Percentiles rank a stretch among this genome's conserved stretches.
These are phyloP conservation scores for Ramichloridium luteum DNA, from an alignment of 2,329 filamentous ascomycete genomes.

Conservation along the genomic window DNA sequence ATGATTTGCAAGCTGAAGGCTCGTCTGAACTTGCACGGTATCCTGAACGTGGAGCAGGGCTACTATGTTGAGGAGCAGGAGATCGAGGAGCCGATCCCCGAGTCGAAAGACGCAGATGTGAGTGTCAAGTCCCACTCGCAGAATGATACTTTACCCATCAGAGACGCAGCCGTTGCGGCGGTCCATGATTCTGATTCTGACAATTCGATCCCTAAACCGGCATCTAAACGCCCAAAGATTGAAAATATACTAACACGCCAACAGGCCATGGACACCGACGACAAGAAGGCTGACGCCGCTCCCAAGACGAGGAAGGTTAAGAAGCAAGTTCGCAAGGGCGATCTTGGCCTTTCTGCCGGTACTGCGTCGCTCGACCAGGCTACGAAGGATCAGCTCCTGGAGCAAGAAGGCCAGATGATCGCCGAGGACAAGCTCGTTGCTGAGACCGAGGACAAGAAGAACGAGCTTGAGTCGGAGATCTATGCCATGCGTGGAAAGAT, in stretches of 20 bases:
- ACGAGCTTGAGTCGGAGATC: constrained; percentile 95
- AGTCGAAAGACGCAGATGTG: constrained; percentile 50
- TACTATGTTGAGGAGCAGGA: constrained; percentile 98
- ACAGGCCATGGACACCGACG: constrained; percentile 81
- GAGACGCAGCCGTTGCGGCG: too few relatives aligned
- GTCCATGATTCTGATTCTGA: too few relatives aligned
- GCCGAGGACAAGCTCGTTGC: constrained; percentile 98
- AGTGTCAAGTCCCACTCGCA: too few relatives aligned
- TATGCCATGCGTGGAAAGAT: constrained; percentile 95
- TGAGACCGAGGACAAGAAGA: constrained; percentile 99
- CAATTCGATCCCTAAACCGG: too few relatives aligned
- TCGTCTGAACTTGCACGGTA: constrained; percentile 86
- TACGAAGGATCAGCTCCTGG: constrained; percentile 54
- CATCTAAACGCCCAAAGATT: constrained; percentile 17
- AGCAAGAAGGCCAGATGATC: constrained; percentile 82
- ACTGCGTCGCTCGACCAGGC: constrained; percentile 65
- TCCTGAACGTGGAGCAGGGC: constrained; percentile 89
- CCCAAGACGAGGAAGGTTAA: constrained; percentile 89
- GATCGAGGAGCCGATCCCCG: constrained; percentile 82
- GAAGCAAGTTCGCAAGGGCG: constrained; percentile 98
- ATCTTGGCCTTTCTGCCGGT: constrained; percentile 73
- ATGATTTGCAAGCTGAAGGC: constrained; percentile 99
- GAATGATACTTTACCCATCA: too few relatives aligned
- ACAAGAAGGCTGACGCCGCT: constrained; percentile 42
- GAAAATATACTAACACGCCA: constrained; percentile 20